A percentile compares a stretch with the other conserved stretches of the same genome.
Evolutionary conservation across 2,329 filamentous ascomycete species (phyloP).

Genomic region (Fusarium longipes): DNA sequence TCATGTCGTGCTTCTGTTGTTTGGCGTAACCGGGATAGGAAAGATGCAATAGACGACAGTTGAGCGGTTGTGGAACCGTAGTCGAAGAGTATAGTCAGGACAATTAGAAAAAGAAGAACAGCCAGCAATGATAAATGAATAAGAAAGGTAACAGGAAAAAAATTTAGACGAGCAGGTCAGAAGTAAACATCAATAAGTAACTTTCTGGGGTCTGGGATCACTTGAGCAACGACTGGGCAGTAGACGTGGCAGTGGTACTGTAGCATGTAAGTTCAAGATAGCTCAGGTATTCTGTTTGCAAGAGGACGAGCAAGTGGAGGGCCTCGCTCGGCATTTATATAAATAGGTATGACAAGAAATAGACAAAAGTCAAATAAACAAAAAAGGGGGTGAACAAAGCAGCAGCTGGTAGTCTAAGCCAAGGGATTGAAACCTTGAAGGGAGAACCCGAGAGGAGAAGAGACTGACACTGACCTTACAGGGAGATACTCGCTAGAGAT

Average conservation of each 20-base stretch:
- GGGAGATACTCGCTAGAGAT: no score
- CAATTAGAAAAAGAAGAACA: slow-evolving; percentile 8
- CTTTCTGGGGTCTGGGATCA: slow-evolving; percentile 19
- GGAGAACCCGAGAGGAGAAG: slow-evolving; percentile 14
- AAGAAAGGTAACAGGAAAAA: not conserved
- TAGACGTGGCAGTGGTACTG: slow-evolving; percentile 33
- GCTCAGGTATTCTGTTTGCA: slow-evolving; percentile 19
- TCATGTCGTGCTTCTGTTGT: slow-evolving; percentile 40
- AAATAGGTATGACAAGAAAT: slow-evolving; percentile 1
- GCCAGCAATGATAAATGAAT: not conserved
- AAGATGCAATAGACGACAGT: not conserved
- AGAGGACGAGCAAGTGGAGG: slow-evolving; percentile 13
- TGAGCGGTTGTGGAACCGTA: slow-evolving; percentile 10
- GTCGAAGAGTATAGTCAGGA: slow-evolving; percentile 7
- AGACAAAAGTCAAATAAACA: slow-evolving; percentile 1
- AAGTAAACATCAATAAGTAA: slow-evolving; percentile 9
- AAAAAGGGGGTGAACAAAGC: slow-evolving; percentile 20
- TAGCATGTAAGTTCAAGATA: slow-evolving; percentile 16
- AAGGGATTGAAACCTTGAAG: slow-evolving; percentile 33
- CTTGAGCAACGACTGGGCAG: slow-evolving; percentile 29
- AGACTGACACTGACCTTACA: not conserved
- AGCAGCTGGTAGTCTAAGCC: slow-evolving; percentile 6
- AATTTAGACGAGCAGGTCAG: not conserved
- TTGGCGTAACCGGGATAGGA: not conserved
- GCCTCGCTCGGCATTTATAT: slow-evolving; percentile 33